Evolutionary conservation across 2,329 filamentous ascomycete genomes (phyloP).

Genomic region (Parastagonospora avenae): DNA sequence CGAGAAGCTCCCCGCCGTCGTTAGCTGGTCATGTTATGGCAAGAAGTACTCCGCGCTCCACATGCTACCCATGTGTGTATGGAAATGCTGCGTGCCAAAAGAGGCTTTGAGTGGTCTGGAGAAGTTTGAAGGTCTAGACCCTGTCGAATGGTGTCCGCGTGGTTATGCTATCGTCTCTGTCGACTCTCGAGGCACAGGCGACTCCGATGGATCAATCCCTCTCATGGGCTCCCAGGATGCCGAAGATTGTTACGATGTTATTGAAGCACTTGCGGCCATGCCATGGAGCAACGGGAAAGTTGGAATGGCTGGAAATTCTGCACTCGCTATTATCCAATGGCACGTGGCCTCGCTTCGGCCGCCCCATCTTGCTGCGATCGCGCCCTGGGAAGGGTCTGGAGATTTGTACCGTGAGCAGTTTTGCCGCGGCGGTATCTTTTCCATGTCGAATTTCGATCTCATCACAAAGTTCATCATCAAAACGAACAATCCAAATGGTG

Average conservation of each 20-base stretch:
- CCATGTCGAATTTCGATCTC: conserved; percentile 50
- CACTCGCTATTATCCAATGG: conserved; percentile 51
- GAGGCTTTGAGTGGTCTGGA: conserved; percentile 38
- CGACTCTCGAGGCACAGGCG: conserved; percentile 36
- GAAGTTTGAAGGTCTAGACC: conserved; percentile 54
- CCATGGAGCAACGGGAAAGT: conserved; percentile 54
- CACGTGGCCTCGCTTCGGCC: conserved; percentile 51
- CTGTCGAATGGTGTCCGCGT: conserved; percentile 39
- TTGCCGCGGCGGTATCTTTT: conserved; percentile 42
- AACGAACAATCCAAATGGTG: conserved; percentile 22
- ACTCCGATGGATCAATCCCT: conserved; percentile 43
- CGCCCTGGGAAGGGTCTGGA: conserved; percentile 55
- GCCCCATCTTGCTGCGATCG: conserved; percentile 51
- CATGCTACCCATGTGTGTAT: conserved; percentile 48
- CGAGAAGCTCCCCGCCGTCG: conserved; percentile 50
- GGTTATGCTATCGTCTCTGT: conserved; percentile 45
- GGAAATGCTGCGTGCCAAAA: conserved; percentile 46
- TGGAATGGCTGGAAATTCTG: conserved; percentile 53
- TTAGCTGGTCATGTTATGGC: conserved; percentile 54
- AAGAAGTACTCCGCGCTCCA: conserved; percentile 50
- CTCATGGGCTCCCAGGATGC: conserved; percentile 53
- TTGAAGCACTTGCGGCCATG: conserved; percentile 50
- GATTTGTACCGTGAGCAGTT: conserved; percentile 57
- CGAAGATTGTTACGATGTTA: conserved; percentile 53
- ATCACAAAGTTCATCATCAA: conserved; percentile 48